These are phyloP conservation scores for Uncinocarpus reesii DNA, from an alignment of 2,329 filamentous ascomycete genomes.

Conservation along the genomic window DNA sequence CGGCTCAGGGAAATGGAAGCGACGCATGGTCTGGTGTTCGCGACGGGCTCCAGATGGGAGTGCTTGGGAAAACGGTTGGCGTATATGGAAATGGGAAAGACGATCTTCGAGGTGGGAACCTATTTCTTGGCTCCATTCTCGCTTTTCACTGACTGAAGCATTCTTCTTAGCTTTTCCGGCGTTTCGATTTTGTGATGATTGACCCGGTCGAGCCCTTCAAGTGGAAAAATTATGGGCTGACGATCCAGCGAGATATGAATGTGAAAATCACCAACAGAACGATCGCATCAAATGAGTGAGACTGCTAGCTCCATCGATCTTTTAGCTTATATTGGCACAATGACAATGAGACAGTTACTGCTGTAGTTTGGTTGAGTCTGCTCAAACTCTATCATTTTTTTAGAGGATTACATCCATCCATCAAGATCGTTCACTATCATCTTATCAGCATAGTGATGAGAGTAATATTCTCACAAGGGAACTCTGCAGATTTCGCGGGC, in stretches of 20 bases:
- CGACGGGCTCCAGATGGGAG: conserved; percentile 2
- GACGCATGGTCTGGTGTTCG: conserved; percentile 7
- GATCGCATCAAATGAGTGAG: neutral
- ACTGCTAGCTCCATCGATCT: neutral
- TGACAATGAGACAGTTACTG: no score
- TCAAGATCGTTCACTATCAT: no score
- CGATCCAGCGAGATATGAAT: conserved; percentile 1
- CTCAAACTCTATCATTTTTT: neutral
- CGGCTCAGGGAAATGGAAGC: conserved; percentile 5
- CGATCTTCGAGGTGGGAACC: conserved; percentile 7
- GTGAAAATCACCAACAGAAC: neutral
- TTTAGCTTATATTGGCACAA: no score
- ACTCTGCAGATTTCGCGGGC: no score
- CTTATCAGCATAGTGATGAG: no score
- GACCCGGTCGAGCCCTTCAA: conserved; percentile 1
- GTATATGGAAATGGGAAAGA: conserved; percentile 8
- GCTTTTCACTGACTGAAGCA: neutral
- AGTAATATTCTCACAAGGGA: no score
- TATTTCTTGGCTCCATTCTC: no score
- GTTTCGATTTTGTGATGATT: conserved; percentile 4
- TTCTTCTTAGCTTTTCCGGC: neutral
- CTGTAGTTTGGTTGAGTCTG: no score
- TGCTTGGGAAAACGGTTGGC: conserved; percentile 9
- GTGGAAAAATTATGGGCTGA: conserved; percentile 1
- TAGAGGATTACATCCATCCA: no score